phyloP scores from a whole-genome alignment of 2,329 filamentous ascomycete species.

The Leptographium galeiforme region DNA sequence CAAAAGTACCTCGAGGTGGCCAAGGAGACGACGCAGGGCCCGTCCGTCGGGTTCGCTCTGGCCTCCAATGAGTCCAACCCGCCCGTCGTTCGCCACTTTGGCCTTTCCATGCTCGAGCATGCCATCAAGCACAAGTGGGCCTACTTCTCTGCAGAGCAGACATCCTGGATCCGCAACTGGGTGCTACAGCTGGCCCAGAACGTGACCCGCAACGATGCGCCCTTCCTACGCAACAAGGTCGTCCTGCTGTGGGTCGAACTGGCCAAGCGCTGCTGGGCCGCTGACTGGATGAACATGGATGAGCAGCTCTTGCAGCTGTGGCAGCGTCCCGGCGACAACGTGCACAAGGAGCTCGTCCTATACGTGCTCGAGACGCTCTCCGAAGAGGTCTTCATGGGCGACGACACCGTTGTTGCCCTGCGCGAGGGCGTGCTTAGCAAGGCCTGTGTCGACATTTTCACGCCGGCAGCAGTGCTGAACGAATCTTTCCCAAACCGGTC shows the following conservation, averaged over 20 bases:
- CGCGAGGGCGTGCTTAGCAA: conserved; percentile 75
- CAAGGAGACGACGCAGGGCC: conserved; percentile 67
- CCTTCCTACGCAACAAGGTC: conserved; percentile 84
- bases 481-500: conserved; percentile 67
- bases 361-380: conserved; percentile 82
- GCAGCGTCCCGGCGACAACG: conserved; percentile 50
- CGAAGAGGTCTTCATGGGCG: conserved; percentile 84
- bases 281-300: conserved; percentile 93
- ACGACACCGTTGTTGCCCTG: conserved; percentile 74
- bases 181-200: conserved; percentile 65
- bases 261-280: conserved; percentile 85
- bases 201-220: conserved; percentile 57
- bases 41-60: conserved; percentile 71
- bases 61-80: conserved; percentile 63
- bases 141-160: conserved; percentile 56
- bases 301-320: conserved; percentile 67
- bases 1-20: conserved; percentile 75
- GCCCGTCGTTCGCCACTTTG: conserved; percentile 81
- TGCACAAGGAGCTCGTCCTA: conserved; percentile 74
- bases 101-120: conserved; percentile 81
- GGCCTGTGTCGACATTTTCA: conserved; percentile 88
- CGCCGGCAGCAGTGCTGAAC: conserved; percentile 58
- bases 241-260: conserved; percentile 91
- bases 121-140: conserved; percentile 77
- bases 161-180: conserved; percentile 56